Base-by-base conservation (phyloP, 176 grass and related monocot genomes). In the Dactylis glomerata region DNA sequence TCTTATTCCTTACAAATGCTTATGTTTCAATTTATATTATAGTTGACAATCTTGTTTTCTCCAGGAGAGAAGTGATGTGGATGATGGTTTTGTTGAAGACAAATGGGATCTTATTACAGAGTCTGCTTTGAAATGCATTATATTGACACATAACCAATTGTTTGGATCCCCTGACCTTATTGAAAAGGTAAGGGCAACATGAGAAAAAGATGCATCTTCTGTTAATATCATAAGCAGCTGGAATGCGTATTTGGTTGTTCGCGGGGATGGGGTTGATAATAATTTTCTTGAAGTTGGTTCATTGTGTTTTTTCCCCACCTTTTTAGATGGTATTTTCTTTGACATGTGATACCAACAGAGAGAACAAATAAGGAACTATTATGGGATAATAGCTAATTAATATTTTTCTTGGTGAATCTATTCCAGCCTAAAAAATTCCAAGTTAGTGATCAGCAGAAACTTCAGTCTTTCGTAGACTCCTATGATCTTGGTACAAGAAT, bases 141-240 rank as follows among this genome's bases (percentile, higher is more conserved):
- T 98, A 63, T 58, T 47, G 9, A 88, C 88, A 46, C 95, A 98
- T 77, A 85, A 95, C 88, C 89, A 87, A 61, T 76, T 98, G 69
- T 98, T 95, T 93, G 92, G 92, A 73, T 92, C 91, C n/a, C 64
- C 68, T 33, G 91, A 90, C 55, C 91, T 95, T 84, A 73, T 90
- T 79, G 87, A 93, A 81, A 86, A 98, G 91, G 95, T 97, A 90
- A 79, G 20, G 55, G 42, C 73, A 73, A 30, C 50, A 78, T 70
- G 80, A 56, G 33, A 81, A 75, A 64, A 82, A 63, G 45, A 59
- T 67, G 46, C 51, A 40, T 73, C 51, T 31, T 73, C 37, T n/a
- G 23, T 57, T 19, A 71, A 72, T 66, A 42, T 54, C 41, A 38
- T 84, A 42, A 68, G 19, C 58, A 49, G n/a, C 66, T 82, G 5